phyloP scores from a whole-genome alignment of 1,284 basidiomycete species.

The Heterobasidion irregulare region DNA sequence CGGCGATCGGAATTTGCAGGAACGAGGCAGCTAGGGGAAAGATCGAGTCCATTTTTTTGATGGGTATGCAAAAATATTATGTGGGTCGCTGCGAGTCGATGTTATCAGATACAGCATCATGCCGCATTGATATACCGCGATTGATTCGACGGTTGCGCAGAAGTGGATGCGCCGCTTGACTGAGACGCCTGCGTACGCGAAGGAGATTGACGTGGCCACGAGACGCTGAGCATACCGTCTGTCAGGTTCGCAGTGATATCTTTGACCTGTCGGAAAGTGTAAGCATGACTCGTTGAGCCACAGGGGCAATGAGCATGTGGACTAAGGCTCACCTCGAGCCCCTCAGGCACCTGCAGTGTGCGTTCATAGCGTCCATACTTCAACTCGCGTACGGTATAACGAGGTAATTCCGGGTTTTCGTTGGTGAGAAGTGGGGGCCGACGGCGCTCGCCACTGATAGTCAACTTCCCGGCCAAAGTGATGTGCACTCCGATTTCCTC shows the following conservation, averaged over 20 bases:
- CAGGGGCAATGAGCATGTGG: conserved; percentile 1
- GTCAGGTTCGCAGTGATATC: conserved; percentile 21
- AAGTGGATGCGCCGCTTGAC: background rate
- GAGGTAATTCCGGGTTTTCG: conserved; percentile 1
- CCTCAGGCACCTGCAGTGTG: conserved; percentile 32
- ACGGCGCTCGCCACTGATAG: conserved; percentile 38
- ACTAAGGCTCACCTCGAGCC: conserved; percentile 35
- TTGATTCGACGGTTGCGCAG: background rate
- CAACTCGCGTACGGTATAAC: conserved; percentile 33
- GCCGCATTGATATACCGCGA: background rate
- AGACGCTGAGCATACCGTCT: conserved; percentile 41
- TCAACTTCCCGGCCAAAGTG: conserved; percentile 28
- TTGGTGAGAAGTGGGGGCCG: conserved; percentile 13
- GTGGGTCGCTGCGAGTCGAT: too few species aligned
- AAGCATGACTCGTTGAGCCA: background rate
- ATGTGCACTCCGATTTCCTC: conserved; percentile 37
- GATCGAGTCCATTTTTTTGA: too few species aligned
- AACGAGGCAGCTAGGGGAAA: too few species aligned
- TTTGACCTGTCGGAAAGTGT: conserved; percentile 8
- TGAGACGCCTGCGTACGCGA: background rate
- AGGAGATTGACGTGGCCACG: conserved; percentile 31
- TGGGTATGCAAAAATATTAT: too few species aligned
- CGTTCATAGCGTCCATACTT: conserved; percentile 45
- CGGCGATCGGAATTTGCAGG: too few species aligned
- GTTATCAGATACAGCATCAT: too few species aligned